phyloP scores from a whole-genome alignment of 768 basidiomycete genomes.

The Xerocomellus chrysenteron region DNA sequence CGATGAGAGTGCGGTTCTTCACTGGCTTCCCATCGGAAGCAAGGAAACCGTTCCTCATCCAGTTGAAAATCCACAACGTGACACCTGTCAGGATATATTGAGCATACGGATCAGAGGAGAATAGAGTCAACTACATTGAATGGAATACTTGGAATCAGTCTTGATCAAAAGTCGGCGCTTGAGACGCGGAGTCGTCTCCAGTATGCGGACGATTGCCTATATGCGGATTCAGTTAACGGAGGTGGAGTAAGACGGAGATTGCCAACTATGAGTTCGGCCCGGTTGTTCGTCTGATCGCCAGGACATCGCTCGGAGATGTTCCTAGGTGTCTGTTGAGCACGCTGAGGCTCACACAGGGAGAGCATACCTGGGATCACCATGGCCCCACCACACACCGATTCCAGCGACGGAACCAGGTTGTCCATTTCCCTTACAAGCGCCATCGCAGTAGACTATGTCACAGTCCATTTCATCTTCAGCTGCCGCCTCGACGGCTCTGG shows the following conservation, averaged over 20 bases:
- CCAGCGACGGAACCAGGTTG: conserved; percentile 66
- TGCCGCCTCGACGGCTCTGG: neutral
- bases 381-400: conserved; percentile 88
- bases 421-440: conserved; percentile 86
- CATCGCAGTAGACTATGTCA: conserved; percentile 79
- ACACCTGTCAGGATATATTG: conserved; percentile 53
- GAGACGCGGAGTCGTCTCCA: conserved; percentile 67
- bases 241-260: conserved; percentile 22
- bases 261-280: conserved; percentile 81
- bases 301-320: conserved; percentile 83
- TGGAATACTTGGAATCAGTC: conserved; percentile 84
- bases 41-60: conserved; percentile 55
- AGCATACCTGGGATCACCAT: conserved; percentile 53
- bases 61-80: conserved; percentile 63
- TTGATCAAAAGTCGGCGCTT: conserved; percentile 66
- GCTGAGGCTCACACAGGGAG: neutral
- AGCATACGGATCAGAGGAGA: conserved; percentile 2
- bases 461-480: conserved; percentile 30
- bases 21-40: conserved; percentile 52
- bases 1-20: conserved; percentile 72
- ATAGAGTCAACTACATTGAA: conserved; percentile 53
- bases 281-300: conserved; percentile 81
- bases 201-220: conserved; percentile 84
- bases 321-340: conserved; percentile 37
- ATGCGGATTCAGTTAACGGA: conserved; percentile 1